phyloP scores from a whole-genome alignment of 495 filamentous ascomycete genomes.

The Patellaria atrata region DNA sequence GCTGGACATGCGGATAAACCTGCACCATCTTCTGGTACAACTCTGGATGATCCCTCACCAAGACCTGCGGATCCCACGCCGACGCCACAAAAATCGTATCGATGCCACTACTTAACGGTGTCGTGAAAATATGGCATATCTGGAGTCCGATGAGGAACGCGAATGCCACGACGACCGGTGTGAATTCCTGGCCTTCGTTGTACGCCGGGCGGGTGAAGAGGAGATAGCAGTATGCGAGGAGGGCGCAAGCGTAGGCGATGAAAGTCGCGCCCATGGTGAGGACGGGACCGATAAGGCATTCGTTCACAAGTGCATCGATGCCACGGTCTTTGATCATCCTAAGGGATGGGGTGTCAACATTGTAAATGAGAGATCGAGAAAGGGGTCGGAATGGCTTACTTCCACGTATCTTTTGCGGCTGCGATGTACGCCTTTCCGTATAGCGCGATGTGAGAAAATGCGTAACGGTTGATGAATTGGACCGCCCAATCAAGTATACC shows the following conservation, averaged over 20 bases:
- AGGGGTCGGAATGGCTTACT: slow-evolving; percentile 24
- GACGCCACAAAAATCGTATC: slow-evolving; percentile 78
- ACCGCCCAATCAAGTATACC: slow-evolving; percentile 71
- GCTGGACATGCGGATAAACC: slow-evolving; percentile 74
- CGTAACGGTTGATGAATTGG: slow-evolving; percentile 68
- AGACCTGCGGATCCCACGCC: slow-evolving; percentile 77
- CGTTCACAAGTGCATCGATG: slow-evolving; percentile 77
- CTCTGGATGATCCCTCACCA: slow-evolving; percentile 70
- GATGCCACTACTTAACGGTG: slow-evolving; percentile 43
- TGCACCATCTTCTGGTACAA: slow-evolving; percentile 59
- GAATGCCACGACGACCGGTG: slow-evolving; percentile 67
- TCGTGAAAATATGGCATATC: slow-evolving; percentile 77
- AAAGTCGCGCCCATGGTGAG: slow-evolving; percentile 78
- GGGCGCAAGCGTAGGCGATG: slow-evolving; percentile 64
- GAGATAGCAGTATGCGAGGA: slow-evolving; percentile 75
- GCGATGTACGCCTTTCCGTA: slow-evolving; percentile 79
- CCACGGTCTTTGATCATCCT: slow-evolving; percentile 81
- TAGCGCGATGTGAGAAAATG: slow-evolving; percentile 81
- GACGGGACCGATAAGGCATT: slow-evolving; percentile 81
- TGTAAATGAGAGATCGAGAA: slow-evolving; percentile 1
- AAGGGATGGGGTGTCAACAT: not conserved
- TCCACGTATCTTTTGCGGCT: slow-evolving; percentile 79
- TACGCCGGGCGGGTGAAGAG: slow-evolving; percentile 64
- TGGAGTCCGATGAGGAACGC: slow-evolving; percentile 75
- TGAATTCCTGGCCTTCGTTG: slow-evolving; percentile 55